These are phyloP conservation scores for Cystoderma amianthinum DNA, from an alignment of 768 basidiomycete genomes.

Conservation along the genomic window DNA sequence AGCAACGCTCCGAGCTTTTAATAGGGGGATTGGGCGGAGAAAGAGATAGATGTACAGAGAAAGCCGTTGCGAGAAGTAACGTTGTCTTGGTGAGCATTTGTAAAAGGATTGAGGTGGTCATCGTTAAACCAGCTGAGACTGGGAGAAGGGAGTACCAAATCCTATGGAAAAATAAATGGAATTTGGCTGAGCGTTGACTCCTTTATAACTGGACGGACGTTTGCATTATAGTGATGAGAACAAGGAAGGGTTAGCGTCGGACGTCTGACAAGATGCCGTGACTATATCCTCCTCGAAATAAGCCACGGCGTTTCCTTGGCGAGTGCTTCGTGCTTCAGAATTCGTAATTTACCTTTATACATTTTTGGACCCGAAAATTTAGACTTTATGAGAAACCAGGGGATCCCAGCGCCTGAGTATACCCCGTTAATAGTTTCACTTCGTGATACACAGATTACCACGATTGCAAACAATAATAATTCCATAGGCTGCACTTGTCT, in stretches of 20 bases:
- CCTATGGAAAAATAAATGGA: too few relatives aligned
- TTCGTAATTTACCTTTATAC: not conserved
- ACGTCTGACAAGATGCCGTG: not conserved
- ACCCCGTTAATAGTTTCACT: too few relatives aligned
- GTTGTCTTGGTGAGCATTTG: constrained; percentile 9
- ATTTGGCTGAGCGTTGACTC: too few relatives aligned
- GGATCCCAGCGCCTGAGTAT: too few relatives aligned
- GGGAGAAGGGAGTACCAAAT: too few relatives aligned
- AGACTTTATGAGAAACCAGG: too few relatives aligned
- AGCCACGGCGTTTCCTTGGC: not conserved
- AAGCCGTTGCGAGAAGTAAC: constrained; percentile 19
- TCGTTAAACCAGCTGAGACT: too few relatives aligned
- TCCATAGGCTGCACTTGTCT: too few relatives aligned
- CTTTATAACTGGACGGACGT: too few relatives aligned
- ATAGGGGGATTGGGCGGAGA: constrained; percentile 33
- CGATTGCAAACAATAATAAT: too few relatives aligned
- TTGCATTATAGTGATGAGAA: not conserved
- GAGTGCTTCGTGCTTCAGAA: not conserved
- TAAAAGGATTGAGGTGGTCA: not conserved
- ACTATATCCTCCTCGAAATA: not conserved
- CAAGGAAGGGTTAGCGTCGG: not conserved
- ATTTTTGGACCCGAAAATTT: too few relatives aligned
- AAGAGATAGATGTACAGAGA: constrained; percentile 26
- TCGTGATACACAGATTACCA: too few relatives aligned
- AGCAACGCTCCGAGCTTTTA: constrained; percentile 22